Evolutionary conservation across 2,329 filamentous ascomycete genomes (phyloP).

Genomic region (Colletotrichum paranaense): DNA sequence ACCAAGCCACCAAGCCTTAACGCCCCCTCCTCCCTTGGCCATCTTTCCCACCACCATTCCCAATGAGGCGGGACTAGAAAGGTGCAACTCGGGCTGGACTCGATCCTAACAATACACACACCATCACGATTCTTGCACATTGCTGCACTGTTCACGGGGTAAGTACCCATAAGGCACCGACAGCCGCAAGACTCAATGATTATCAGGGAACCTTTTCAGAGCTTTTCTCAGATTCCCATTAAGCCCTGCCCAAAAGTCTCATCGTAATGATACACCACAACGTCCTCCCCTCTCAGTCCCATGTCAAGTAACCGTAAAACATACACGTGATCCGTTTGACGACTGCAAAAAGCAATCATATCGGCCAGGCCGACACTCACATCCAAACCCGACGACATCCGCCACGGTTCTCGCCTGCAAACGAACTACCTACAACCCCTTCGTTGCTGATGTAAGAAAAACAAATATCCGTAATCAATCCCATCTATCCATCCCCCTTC

Average conservation of each 20-base stretch:
- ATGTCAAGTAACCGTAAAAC: too few species aligned
- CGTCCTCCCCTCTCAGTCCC: too few species aligned
- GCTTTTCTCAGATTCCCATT: too few species aligned
- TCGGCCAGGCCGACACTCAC: neutral
- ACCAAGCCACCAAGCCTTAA: neutral
- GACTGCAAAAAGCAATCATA: neutral
- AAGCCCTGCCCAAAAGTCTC: neutral
- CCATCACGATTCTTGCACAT: neutral
- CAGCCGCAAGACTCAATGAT: too few species aligned
- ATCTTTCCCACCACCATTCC: too few species aligned
- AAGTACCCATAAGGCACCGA: too few species aligned
- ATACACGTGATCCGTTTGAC: too few species aligned
- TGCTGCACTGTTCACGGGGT: neutral
- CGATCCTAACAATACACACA: neutral
- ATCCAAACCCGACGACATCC: neutral
- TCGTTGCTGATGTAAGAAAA: neutral
- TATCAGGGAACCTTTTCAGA: too few species aligned
- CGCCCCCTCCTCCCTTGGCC: too few species aligned
- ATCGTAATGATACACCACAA: neutral
- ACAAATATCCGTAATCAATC: neutral
- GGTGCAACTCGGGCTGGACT: neutral
- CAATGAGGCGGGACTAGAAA: neutral
- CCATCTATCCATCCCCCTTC: neutral
- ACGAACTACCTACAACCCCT: neutral
- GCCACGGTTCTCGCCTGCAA: neutral